Conservation (phyloP, 768 basidiomycete genomes). For the Naematelia aurantialba region DNA sequence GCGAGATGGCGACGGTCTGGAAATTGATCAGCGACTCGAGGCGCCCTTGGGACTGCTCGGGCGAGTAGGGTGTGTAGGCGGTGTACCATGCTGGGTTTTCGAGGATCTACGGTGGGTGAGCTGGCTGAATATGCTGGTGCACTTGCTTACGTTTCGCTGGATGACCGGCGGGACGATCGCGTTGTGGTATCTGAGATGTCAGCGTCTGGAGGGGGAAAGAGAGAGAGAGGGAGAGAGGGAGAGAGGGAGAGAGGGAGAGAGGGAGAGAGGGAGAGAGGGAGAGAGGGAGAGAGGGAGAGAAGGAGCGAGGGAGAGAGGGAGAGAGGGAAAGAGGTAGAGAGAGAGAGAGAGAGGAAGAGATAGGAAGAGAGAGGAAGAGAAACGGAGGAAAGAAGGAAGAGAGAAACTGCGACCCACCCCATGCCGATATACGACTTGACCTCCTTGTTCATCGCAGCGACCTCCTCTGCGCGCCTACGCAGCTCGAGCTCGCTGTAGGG, state of each 20-base stretch:
- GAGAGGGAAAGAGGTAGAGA: no score
- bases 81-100: conserved; percentile 99
- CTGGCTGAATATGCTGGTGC: no score
- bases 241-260: no score
- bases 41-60: conserved; percentile 98
- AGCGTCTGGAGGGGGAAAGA: no score
- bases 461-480: conserved; percentile 64
- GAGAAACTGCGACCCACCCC: conserved; percentile 65
- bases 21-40: conserved; percentile 94
- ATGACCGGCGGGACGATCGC: conserved; percentile 95
- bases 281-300: no score
- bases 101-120: conserved; percentile 34
- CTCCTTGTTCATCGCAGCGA: conserved; percentile 73
- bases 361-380: no score
- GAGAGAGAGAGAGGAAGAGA: no score
- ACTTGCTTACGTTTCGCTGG: conserved; percentile 67
- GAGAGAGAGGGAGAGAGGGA: no score
- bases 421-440: conserved; percentile 95
- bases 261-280: no score
- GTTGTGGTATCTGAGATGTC: conserved; percentile 62
- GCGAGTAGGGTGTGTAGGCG: conserved; percentile 91
- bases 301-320: no score
- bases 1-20: conserved; percentile 91
- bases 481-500: conserved; percentile 84
- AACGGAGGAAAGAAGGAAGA: no score